Percentiles rank a stretch among this genome's conserved stretches.
phyloP scores from a whole-genome alignment of 2,329 filamentous ascomycete genomes.

The Diaporthe nobilis region DNA sequence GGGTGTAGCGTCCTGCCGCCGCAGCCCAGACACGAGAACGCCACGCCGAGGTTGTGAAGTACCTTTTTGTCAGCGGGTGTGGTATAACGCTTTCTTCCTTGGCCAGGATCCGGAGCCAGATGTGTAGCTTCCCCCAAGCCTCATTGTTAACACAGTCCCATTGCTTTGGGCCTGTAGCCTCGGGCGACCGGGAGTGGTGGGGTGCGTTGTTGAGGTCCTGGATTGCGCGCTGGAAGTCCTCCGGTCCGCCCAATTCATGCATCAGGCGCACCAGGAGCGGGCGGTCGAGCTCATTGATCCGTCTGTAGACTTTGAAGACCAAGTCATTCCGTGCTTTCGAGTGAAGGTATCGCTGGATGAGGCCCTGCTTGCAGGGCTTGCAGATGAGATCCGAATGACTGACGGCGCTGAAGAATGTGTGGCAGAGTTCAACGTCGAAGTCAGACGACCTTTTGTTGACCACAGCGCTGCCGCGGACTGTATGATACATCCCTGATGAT shows the following conservation, averaged over 20 bases:
- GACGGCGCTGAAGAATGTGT: neutral
- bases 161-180: neutral
- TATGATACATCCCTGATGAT: neutral
- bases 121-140: neutral
- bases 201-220: constrained; percentile 5
- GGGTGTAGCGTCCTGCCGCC: neutral
- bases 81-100: constrained; percentile 3
- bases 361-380: neutral
- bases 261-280: neutral
- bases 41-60: constrained; percentile 16
- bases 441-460: neutral
- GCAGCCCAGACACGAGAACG: constrained; percentile 14
- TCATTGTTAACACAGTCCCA: constrained; percentile 1
- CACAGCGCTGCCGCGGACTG: neutral
- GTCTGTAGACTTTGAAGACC: neutral
- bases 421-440: constrained; percentile 20
- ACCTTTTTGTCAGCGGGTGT: neutral
- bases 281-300: neutral
- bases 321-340: neutral
- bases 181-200: too few species aligned
- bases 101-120: constrained; percentile 1
- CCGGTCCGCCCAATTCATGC: neutral
- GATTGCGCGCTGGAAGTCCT: neutral
- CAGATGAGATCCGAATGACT: neutral
- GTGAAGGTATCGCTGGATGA: constrained; percentile 5